These are phyloP conservation scores for Rhizopogon vinicolor DNA, from an alignment of 768 basidiomycete species.

Conservation along the genomic window DNA sequence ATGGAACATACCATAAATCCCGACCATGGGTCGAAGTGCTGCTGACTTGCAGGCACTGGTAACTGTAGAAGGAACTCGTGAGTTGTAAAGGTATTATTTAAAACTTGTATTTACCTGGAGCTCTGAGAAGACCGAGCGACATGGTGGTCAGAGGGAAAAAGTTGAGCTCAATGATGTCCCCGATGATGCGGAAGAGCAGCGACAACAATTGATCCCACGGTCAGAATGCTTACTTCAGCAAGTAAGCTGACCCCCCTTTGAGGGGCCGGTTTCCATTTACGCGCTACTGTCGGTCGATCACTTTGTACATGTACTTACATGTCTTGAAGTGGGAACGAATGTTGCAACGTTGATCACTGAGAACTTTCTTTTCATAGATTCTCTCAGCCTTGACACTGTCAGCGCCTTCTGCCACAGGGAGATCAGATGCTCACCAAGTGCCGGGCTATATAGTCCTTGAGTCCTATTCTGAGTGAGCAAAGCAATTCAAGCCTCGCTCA, in stretches of 20 bases:
- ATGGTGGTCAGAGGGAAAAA: constrained; percentile 28
- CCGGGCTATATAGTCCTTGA: neutral
- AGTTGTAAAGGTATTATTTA: neutral
- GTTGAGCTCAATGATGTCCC: neutral
- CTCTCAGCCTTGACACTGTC: neutral
- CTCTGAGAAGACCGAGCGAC: constrained; percentile 40
- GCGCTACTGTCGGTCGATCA: neutral
- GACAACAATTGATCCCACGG: neutral
- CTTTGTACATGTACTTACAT: neutral
- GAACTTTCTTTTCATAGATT: neutral
- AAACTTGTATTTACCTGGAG: constrained; percentile 24
- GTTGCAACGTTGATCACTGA: neutral
- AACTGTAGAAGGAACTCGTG: constrained; percentile 19
- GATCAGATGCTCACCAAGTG: neutral
- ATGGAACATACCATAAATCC: constrained; percentile 34
- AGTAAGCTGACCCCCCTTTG: neutral
- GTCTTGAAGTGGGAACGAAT: neutral
- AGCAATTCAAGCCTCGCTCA: neutral
- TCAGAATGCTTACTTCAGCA: neutral
- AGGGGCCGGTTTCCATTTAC: neutral
- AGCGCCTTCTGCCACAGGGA: neutral
- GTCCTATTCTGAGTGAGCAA: constrained; percentile 1
- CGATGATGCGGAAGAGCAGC: constrained; percentile 2
- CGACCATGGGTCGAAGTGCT: constrained; percentile 40
- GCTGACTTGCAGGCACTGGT: constrained; percentile 38